Conservation (phyloP, 164 flowering plant species). For the Nymphaea thermarum region DNA sequence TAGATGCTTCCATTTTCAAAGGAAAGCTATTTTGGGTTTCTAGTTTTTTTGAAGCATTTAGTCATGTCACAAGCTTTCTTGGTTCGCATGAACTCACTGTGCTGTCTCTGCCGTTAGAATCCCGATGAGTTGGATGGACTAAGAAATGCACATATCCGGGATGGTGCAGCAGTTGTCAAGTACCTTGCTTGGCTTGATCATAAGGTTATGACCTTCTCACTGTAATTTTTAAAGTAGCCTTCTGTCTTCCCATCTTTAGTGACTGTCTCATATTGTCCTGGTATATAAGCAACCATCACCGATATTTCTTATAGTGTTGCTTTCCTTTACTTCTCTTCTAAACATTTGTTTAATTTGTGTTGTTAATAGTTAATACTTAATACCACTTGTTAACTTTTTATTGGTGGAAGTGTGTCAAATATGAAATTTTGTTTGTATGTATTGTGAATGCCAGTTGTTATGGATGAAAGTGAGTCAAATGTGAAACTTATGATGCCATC, state of each 20-base stretch:
- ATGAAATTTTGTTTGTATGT: no score
- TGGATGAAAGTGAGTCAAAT: no score
- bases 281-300: background rate
- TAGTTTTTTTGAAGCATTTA: no score
- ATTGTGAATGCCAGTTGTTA: no score
- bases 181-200: constrained; percentile 88
- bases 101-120: constrained; percentile 32
- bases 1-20: background rate
- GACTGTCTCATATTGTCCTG: background rate
- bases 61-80: background rate
- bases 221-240: background rate
- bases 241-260: background rate
- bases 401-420: no score
- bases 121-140: constrained; percentile 89
- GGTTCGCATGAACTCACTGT: background rate
- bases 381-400: no score
- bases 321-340: background rate
- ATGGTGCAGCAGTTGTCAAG: constrained; percentile 98
- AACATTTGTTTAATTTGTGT: background rate
- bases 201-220: constrained; percentile 37
- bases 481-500: no score
- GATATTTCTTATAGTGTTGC: background rate
- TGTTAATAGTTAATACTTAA: background rate
- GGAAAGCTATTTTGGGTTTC: background rate
- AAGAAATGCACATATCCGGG: constrained; percentile 78